phyloP scores from a whole-genome alignment of 495 filamentous ascomycete genomes.

The Venustampulla echinocandica region DNA sequence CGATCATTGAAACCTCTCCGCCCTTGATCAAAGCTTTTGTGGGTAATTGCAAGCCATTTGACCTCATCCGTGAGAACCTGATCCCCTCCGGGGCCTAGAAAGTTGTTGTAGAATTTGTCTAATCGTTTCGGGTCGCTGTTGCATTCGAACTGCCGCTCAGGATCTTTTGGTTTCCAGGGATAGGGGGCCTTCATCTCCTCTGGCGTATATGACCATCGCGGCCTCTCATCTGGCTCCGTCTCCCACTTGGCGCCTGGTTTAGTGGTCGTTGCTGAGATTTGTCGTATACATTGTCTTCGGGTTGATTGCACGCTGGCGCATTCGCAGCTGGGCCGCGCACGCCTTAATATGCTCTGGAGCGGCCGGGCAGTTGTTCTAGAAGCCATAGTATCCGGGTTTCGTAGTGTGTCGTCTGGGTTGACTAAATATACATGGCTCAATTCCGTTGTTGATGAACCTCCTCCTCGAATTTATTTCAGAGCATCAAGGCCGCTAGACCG shows the following conservation, averaged over 20 bases:
- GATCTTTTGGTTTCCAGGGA: conserved; percentile 39
- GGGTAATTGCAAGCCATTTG: conserved; percentile 95
- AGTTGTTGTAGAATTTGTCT: conserved; percentile 60
- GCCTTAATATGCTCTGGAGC: conserved; percentile 7
- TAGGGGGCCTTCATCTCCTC: conserved; percentile 67
- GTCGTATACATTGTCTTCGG: conserved; percentile 7
- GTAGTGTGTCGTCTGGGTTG: background rate
- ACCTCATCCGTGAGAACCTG: conserved; percentile 75
- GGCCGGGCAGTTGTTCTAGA: conserved; percentile 14
- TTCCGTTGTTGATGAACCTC: background rate
- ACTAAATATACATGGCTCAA: background rate
- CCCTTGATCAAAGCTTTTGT: conserved; percentile 97
- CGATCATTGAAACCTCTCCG: conserved; percentile 90
- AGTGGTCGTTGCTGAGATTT: conserved; percentile 13
- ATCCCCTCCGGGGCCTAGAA: conserved; percentile 64
- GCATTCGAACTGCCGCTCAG: conserved; percentile 46
- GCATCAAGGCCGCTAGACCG: conserved; percentile 17
- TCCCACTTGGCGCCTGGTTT: conserved; percentile 23
- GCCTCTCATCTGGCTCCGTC: conserved; percentile 37
- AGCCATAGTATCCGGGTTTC: conserved; percentile 15
- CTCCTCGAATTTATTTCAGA: conserved; percentile 5
- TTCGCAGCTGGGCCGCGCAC: conserved; percentile 8
- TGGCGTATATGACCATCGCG: conserved; percentile 80
- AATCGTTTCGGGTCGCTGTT: conserved; percentile 67
- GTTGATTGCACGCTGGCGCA: conserved; percentile 3